Conservation (phyloP, 257 asterid genomes). For the Dorcoceras hygrometricum region DNA sequence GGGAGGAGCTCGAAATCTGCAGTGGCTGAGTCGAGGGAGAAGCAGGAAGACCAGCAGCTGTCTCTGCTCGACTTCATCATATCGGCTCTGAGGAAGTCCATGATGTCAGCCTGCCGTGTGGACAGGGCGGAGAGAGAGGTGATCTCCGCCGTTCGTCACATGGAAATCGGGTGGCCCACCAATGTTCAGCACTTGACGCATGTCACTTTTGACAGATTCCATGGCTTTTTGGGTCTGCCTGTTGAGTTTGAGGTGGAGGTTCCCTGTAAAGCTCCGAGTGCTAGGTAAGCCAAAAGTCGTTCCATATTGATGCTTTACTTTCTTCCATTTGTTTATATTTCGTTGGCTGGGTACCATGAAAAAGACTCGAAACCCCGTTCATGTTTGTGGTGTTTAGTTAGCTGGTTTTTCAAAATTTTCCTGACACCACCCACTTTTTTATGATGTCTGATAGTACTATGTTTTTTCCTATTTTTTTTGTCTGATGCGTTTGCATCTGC, state of each 20-base stretch:
- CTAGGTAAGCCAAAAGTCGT: slow-evolving; percentile 49
- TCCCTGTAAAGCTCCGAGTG: slow-evolving; percentile 88
- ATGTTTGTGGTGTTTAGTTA: not conserved
- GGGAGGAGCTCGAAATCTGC: slow-evolving; percentile 47
- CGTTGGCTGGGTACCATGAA: not conserved
- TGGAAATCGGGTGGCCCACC: slow-evolving; percentile 98
- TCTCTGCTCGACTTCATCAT: slow-evolving; percentile 65
- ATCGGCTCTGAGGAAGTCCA: slow-evolving; percentile 80
- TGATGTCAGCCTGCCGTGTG: slow-evolving; percentile 81
- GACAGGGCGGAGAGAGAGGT: slow-evolving; percentile 56
- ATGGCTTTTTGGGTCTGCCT: slow-evolving; percentile 91
- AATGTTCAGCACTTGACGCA: slow-evolving; percentile 87
- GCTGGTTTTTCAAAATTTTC: not conserved
- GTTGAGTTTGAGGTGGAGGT: slow-evolving; percentile 86
- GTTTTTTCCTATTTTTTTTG: no score
- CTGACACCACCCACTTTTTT: not conserved
- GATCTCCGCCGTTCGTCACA: slow-evolving; percentile 58
- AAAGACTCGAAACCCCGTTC: not conserved
- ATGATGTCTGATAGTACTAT: not conserved
- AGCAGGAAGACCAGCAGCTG: slow-evolving; percentile 53
- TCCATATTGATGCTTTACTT: not conserved
- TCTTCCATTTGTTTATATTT: not conserved
- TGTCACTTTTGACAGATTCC: slow-evolving; percentile 91
- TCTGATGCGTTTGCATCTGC: slow-evolving; percentile 28
- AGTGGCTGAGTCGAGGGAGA: slow-evolving; percentile 37